Conservation (phyloP, 208 protist species). For the Leishmania tarentolae region DNA sequence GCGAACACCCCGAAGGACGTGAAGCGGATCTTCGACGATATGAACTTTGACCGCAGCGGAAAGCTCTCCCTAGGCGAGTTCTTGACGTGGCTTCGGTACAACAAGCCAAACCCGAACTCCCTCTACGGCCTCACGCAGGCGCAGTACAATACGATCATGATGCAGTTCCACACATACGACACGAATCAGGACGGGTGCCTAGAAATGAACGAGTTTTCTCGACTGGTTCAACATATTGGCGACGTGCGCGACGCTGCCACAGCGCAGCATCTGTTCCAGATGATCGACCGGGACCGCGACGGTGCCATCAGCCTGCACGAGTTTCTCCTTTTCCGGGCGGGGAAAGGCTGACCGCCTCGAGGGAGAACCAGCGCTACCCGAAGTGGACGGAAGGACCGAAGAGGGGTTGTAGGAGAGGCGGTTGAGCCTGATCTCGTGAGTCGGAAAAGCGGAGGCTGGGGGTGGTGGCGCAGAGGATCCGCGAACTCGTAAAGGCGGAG, state of each 20-base stretch:
- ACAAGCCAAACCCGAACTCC: constrained; percentile 72
- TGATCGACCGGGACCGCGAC: constrained; percentile 54
- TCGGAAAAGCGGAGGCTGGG: not conserved
- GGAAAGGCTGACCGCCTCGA: constrained; percentile 15
- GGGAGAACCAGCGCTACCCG: not conserved
- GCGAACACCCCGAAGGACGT: constrained; percentile 61
- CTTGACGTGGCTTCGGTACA: constrained; percentile 68
- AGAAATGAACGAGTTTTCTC: constrained; percentile 60
- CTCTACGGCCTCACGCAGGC: constrained; percentile 79
- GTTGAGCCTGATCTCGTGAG: not conserved
- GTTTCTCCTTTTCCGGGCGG: constrained; percentile 70
- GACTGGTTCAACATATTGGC: constrained; percentile 48
- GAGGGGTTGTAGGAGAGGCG: not conserved
- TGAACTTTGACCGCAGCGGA: constrained; percentile 69
- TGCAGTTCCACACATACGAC: constrained; percentile 86
- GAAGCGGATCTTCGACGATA: constrained; percentile 76
- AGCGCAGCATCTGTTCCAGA: constrained; percentile 53
- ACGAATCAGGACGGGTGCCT: constrained; percentile 68
- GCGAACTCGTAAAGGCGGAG: not conserved
- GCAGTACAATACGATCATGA: constrained; percentile 89
- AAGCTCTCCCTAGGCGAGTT: constrained; percentile 73
- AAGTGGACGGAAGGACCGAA: not conserved
- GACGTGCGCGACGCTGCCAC: constrained; percentile 41
- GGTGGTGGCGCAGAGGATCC: not conserved
- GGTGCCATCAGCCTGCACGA: constrained; percentile 73